A percentile compares a stretch with the other conserved stretches of the same genome.
phyloP scores from a whole-genome alignment of 257 asterid genomes.

The Galeopsis tetrahit region DNA sequence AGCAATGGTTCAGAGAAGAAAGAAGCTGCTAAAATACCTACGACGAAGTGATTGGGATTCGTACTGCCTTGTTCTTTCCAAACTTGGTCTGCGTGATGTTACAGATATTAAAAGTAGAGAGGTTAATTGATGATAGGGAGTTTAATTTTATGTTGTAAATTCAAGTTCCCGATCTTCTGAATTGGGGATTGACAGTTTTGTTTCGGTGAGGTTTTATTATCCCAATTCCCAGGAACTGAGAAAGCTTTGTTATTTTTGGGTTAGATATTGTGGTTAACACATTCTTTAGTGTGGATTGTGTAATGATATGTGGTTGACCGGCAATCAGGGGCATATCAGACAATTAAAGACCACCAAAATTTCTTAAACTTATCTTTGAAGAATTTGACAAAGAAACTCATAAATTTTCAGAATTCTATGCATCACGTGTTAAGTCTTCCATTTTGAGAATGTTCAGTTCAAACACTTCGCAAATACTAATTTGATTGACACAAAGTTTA shows the following conservation, averaged over 20 bases:
- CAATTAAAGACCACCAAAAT: no score
- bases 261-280: not conserved
- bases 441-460: no score
- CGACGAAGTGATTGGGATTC: slow-evolving; percentile 87
- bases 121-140: not conserved
- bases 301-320: not conserved
- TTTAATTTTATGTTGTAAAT: not conserved
- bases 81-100: slow-evolving; percentile 49
- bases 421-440: no score
- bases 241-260: not conserved
- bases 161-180: not conserved
- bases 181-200: not conserved
- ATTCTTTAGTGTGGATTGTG: not conserved
- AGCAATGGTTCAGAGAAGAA: slow-evolving; percentile 80
- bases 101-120: not conserved
- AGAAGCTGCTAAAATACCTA: slow-evolving; percentile 71
- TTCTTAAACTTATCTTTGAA: no score
- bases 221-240: not conserved
- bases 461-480: no score
- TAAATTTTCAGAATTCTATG: no score
- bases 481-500: no score
- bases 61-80: slow-evolving; percentile 67
- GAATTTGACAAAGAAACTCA: no score
- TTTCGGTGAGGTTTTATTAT: not conserved
- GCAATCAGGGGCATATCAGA: no score